Base-by-base conservation (phyloP, 768 basidiomycete species). In the Kockovaella imperatae region DNA sequence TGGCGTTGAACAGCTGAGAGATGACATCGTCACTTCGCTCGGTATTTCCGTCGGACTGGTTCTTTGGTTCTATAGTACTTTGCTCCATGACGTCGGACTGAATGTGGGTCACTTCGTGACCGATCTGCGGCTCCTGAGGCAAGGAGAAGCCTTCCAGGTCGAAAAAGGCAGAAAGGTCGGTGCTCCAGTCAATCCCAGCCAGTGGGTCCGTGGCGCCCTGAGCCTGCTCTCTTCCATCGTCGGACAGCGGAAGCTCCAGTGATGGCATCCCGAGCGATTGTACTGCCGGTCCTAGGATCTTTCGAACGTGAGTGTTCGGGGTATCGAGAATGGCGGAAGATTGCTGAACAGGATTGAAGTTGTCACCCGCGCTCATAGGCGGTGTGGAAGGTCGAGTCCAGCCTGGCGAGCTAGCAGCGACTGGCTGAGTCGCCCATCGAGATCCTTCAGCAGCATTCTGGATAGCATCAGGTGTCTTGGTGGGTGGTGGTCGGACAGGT, bases 81-180 rank as follows among this genome's bases (percentile, higher is more conserved):
- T 10, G 7, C 14, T 26, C 14, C n/a, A 4, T 38, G 11, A 30
- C 31, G 17, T 38, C 35, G 17, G 25, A 23, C 15, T 36, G 14
- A 8, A 23, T 25, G n/a, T 29, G 23, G 20, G 42, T 14, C 31
- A 8, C 17, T 14, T 38, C 24, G 18, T 45, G 39, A 36, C 40
- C 14, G 35, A 39, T 35, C 23, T 32, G 29, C 5, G 26, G n/a
- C 13, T 31, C 21, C 23, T 20, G 31, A 21, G 53, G 38, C 48
- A 50, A 42, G 2, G 46, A 38, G 45, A 59, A 54, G 4, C 55
- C 52, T 7, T 59, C 56, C 4, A 61, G 47, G 42, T 62, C 59
- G 35, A 67, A 67, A 25, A 63, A 59, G 5, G 61, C 55, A 5
- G 64, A 67, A 1, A 61, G 35, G 26, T 63, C 59, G 2, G 56